phyloP scores from a whole-genome alignment of 2,329 filamentous ascomycete species.

The Xylaria sp. region DNA sequence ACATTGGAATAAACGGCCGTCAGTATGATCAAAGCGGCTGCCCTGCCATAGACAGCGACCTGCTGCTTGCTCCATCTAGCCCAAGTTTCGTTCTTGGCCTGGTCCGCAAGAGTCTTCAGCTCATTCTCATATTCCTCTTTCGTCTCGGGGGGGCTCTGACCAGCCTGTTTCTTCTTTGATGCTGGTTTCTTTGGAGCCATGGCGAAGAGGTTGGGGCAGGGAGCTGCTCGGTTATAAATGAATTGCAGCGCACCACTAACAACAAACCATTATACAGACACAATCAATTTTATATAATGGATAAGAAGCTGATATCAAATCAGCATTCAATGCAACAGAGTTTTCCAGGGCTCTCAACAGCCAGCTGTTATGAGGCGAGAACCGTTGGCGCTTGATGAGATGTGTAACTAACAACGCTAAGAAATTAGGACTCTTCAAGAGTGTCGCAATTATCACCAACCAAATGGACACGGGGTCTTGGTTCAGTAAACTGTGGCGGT shows the following conservation, averaged over 20 bases:
- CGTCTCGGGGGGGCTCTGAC: slow-evolving; percentile 48
- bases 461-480: slow-evolving; percentile 14
- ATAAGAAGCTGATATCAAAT: neutral
- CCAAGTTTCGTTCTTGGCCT: slow-evolving; percentile 42
- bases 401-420: slow-evolving; percentile 8
- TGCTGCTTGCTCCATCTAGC: slow-evolving; percentile 46
- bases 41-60: slow-evolving; percentile 48
- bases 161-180: slow-evolving; percentile 38
- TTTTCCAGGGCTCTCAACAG: slow-evolving; percentile 35
- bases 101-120: slow-evolving; percentile 54
- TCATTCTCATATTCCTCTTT: slow-evolving; percentile 61
- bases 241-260: neutral
- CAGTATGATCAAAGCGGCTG: slow-evolving; percentile 56
- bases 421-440: too few relatives aligned
- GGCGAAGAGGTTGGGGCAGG: neutral
- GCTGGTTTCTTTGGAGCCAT: slow-evolving; percentile 41
- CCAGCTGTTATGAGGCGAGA: slow-evolving; percentile 40
- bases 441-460: slow-evolving; percentile 13
- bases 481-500: slow-evolving; percentile 27
- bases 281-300: slow-evolving; percentile 3
- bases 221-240: slow-evolving; percentile 5
- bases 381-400: slow-evolving; percentile 21
- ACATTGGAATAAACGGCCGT: slow-evolving; percentile 70
- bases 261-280: slow-evolving; percentile 13
- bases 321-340: neutral